Base-by-base conservation (phyloP, 805 yeast species). In the Candida manassasensis region DNA sequence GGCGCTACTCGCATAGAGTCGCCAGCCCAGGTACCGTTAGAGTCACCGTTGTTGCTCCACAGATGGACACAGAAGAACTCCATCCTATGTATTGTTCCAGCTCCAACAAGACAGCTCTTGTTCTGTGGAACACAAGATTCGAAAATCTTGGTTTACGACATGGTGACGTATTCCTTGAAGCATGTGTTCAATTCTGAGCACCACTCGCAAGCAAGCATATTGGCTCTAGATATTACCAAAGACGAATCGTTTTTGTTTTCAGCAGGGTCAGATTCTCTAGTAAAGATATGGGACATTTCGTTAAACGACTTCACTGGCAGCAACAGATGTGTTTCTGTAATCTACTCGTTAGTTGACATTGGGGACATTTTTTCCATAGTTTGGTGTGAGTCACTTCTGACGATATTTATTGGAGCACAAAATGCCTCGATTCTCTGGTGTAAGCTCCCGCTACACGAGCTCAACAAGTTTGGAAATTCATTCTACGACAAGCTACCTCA, bases 111-210 rank as follows among this genome's bases (percentile, higher is more conserved):
- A 39, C 70, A 71, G 21, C 56, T 82, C 6, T 44, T 90, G 4
- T 84, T 85, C 53, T 93, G 95, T 37, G 98, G 98, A 7, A 87
- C 96, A 1, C 95, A 89, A 45, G 85, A 84, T 49, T 84, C 93
- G 8, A 75, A 75, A 44, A 81, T 90, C 27, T 58, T 85, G 26
- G 81, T 85, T 1, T 79, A 73, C 50, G 90, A 86, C 48, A 61
- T 84, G 36, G 58, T 57, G 4, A 79, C 84, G 1, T 90, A 76
- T 54, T 32, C 42, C 14, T 38, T 48, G n/a, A 71, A 70, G 30
- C 55, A 66, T 25, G 67, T 63, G 7, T 58, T 84, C 15, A 37
- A 48, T 28, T 47, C 55, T 29, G 56, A 55, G 6, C 66, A 66
- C 4, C 85, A 84, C n/a, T 86, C 81, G 49, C 61, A 73, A 0